Evolutionary conservation across 257 asterid species (phyloP).

Genomic region (Echium plantagineum): DNA sequence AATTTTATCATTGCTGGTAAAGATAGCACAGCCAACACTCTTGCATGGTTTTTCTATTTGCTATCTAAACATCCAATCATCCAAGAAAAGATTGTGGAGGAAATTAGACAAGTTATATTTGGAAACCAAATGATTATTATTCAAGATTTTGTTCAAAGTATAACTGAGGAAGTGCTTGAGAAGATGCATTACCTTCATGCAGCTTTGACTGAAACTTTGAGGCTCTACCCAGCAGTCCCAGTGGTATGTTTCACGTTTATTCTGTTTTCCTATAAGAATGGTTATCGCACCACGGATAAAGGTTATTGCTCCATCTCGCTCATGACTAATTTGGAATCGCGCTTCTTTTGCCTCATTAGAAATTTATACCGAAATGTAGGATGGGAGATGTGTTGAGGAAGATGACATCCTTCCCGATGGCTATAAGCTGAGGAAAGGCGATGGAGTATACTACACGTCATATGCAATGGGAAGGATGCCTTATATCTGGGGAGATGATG

Average conservation of each 20-base stretch:
- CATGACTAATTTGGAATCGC: too few species aligned
- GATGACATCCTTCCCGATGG: constrained; percentile 76
- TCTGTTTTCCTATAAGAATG: too few species aligned
- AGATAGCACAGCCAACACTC: constrained; percentile 65
- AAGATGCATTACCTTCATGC: constrained; percentile 71
- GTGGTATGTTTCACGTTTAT: constrained; percentile 23
- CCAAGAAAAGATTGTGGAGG: constrained; percentile 42
- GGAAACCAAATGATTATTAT: constrained; percentile 11
- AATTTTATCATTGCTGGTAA: constrained; percentile 67
- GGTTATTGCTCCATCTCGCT: too few species aligned
- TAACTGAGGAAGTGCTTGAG: constrained; percentile 51
- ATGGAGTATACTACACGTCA: constrained; percentile 44
- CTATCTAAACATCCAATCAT: constrained; percentile 49
- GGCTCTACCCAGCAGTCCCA: constrained; percentile 75
- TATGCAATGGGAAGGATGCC: constrained; percentile 75
- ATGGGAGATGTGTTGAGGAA: constrained; percentile 56
- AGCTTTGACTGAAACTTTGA: constrained; percentile 52
- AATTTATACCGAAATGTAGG: constrained; percentile 15
- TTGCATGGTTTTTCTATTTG: constrained; percentile 58
- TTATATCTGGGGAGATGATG: constrained; percentile 61
- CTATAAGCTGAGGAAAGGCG: constrained; percentile 46
- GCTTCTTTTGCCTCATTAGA: too few species aligned
- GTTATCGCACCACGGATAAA: too few species aligned
- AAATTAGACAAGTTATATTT: constrained; percentile 17
- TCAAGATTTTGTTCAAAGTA: constrained; percentile 25